Evolutionary conservation across 306 rosid genomes (phyloP), one percentile per base, ranked within the genome.

Genomic region (Pyrus bretschneideri): DNA sequence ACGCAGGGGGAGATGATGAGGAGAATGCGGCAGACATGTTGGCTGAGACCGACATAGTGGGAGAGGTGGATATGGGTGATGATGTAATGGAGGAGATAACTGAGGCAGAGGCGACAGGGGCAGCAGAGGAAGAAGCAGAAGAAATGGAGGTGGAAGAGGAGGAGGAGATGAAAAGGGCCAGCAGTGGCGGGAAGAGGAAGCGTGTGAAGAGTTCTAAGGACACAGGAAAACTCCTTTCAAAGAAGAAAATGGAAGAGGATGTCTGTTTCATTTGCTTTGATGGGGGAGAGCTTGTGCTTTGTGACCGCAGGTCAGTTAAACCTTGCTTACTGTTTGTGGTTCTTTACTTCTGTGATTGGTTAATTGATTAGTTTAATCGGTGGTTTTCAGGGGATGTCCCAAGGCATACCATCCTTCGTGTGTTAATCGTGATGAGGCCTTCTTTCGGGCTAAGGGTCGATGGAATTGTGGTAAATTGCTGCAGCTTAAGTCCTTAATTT

Each of bases 201-300:
- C 96, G 97, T 30, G 89, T 82, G 69, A 96, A 85, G 88, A 87
- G 76, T 86, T 49, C 82, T 6, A 93, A 84, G 80, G 77, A 87
- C 14, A 65, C 81, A 3, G 83, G 81, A 29, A 89, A 84, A 81
- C 90, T 63, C 76, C 73, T 87, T 6, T 79, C 84, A 5, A 88
- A 63, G 87, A 96, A 93, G 84, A 96, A 85, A 85, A 57, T 74
- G 81, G 99, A 96, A 80, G 99, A 96, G 83, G 99, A 96, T 33
- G 99, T 96, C 73, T 96, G 99, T 78, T 96, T 96, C 88, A 93
- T 96, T 88, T 96, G 99, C 88, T 96, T 96, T 42, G 99, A 96
- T 52, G 99, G 99, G 69, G 99, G 99, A 61, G 94, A 91, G 55
- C 98, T 96, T 27, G 99, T 96, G 76, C 99, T 96, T 46, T 96